Percentiles rank a stretch among this genome's conserved stretches.
Evolutionary conservation across 73 alveolate genomes (phyloP).

Genomic region (Paramecium caudatum): DNA sequence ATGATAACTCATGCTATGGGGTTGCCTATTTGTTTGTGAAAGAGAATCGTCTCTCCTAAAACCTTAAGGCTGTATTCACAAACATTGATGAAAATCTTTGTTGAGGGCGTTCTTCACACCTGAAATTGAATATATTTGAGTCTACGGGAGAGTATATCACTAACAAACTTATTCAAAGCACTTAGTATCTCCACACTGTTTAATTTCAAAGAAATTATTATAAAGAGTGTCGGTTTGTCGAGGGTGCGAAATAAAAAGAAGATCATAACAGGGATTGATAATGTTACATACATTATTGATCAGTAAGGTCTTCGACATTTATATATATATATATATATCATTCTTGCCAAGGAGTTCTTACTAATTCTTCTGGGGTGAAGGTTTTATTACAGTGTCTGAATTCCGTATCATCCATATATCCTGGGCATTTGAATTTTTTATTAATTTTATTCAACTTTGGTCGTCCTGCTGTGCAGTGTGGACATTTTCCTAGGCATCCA

Average conservation of each 20-base stretch:
- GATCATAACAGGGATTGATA: slow-evolving; percentile 15
- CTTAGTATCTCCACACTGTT: slow-evolving; percentile 62
- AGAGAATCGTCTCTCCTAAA: slow-evolving; percentile 45
- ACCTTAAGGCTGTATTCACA: slow-evolving; percentile 70
- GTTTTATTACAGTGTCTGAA: slow-evolving; percentile 68
- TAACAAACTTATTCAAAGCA: not conserved
- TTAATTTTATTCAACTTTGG: slow-evolving; percentile 71
- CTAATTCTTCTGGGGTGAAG: not conserved
- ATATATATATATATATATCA: not conserved
- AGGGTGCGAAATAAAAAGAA: slow-evolving; percentile 43
- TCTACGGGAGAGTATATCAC: slow-evolving; percentile 51
- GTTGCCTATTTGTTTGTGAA: too few relatives aligned
- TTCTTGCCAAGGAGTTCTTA: not conserved
- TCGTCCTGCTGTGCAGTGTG: slow-evolving; percentile 78
- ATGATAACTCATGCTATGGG: not conserved
- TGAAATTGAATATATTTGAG: slow-evolving; percentile 66
- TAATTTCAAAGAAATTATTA: slow-evolving; percentile 9
- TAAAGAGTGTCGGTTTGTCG: slow-evolving; percentile 58
- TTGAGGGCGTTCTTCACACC: slow-evolving; percentile 66
- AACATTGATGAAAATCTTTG: slow-evolving; percentile 22
- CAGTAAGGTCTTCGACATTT: slow-evolving; percentile 31
- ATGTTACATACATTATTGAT: slow-evolving; percentile 5
- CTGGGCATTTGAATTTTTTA: slow-evolving; percentile 77
- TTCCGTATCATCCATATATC: slow-evolving; percentile 81
- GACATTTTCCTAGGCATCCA: slow-evolving; percentile 78